Base-by-base conservation (phyloP, 2,329 filamentous ascomycete species). In the Arthrobotrys sphaeroides region DNA sequence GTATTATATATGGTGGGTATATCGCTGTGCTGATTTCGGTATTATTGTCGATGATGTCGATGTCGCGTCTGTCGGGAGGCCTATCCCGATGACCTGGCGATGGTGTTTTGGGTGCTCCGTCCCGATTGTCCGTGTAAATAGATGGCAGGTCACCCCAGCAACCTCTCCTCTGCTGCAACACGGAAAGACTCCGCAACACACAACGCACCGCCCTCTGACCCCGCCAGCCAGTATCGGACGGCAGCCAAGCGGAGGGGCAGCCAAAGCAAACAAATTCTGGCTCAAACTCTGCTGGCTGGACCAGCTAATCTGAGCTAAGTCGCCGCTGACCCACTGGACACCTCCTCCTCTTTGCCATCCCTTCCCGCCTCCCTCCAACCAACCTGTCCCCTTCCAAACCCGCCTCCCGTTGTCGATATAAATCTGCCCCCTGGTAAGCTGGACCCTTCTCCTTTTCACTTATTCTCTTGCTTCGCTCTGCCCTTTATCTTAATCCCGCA, bases 241-340 rank as follows among this genome's bases (percentile, higher is more conserved):
- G n/a, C 60, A 42, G 38, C 60, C 61, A 61, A 70, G 55, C n/a
- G n/a, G n/a, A n/a, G n/a, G n/a, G n/a, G n/a, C n/a, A n/a, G n/a
- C n/a, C n/a, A n/a, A n/a, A n/a, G n/a, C n/a, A n/a, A n/a, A n/a
- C n/a, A n/a, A n/a, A n/a, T 36, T 42, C 20, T 64, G 60, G 43
- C 51, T 31, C 51, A 36, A 28, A 28, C 38, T 49, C 45, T 1
- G 18, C 28, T 67, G 64, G 64, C 18, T 68, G 64, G 64, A 68
- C 55, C 49, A 70, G 66, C 66, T 70, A 70, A 62, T 53, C 45
- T 70, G 53, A 61, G 66, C 47, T 45, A 57, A 55, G 49, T 55
- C 49, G 49, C 49, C 49, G 62, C 62, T 24, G 45, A 28, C 31
- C 51, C 40, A 57, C 62, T 33, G 66, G 55, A 60, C 49, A 61